Conservation (phyloP, 2,329 filamentous ascomycete genomes). For the Sordariomycetes sp. region DNA sequence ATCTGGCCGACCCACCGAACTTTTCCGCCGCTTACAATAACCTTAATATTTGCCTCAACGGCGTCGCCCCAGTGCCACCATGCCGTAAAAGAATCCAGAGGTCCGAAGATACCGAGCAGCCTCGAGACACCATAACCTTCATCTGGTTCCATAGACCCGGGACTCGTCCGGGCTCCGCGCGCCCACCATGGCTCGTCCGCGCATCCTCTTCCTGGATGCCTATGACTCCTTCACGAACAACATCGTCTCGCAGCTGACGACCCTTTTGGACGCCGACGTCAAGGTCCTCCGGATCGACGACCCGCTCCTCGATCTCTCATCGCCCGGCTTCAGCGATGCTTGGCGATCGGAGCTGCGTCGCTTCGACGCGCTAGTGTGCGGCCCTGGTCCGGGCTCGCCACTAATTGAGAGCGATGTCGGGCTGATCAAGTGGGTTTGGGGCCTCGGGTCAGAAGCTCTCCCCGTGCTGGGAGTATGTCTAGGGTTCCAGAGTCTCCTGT, state of each 20-base stretch:
- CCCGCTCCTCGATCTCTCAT: conserved; percentile 27
- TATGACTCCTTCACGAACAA: conserved; percentile 98
- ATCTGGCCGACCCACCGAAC: background rate
- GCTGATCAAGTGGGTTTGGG: conserved; percentile 67
- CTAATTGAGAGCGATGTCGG: conserved; percentile 63
- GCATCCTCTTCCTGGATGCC: conserved; percentile 82
- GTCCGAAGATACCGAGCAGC: background rate
- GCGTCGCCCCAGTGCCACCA: background rate
- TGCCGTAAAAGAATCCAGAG: background rate
- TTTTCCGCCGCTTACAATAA: background rate
- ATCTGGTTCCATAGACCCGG: background rate
- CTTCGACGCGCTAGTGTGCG: conserved; percentile 79
- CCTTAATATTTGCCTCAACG: background rate
- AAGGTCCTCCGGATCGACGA: conserved; percentile 56
- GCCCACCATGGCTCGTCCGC: conserved; percentile 17
- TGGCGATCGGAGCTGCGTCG: conserved; percentile 36
- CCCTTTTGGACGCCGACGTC: conserved; percentile 54
- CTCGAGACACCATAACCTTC: background rate
- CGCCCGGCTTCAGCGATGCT: conserved; percentile 23
- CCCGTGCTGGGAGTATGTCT: conserved; percentile 83
- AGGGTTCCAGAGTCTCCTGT: conserved; percentile 72
- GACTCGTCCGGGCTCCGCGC: background rate
- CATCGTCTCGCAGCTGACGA: conserved; percentile 69
- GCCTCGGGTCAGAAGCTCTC: conserved; percentile 43
- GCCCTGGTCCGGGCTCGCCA: conserved; percentile 81